Conservation (phyloP, 2,329 filamentous ascomycete species). For the Xylariaceae sp. region DNA sequence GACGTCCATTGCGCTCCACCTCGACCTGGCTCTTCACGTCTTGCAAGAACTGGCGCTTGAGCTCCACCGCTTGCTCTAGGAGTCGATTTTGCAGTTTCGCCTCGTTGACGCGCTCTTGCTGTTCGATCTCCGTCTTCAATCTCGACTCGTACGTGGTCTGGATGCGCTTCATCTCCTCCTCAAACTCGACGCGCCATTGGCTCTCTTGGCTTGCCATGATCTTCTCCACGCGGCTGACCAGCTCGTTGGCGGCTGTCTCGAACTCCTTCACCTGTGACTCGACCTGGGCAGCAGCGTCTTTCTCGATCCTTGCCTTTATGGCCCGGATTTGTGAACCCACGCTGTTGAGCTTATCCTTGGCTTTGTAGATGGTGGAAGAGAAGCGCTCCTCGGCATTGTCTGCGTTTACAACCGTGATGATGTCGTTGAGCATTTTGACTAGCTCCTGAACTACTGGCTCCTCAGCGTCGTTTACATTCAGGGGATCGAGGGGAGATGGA, state of each 20-base stretch:
- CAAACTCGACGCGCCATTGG: constrained; percentile 83
- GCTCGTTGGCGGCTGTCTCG: constrained; percentile 76
- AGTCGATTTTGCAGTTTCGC: constrained; percentile 79
- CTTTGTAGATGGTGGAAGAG: constrained; percentile 71
- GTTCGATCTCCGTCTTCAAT: constrained; percentile 71
- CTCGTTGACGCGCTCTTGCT: constrained; percentile 74
- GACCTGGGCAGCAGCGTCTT: constrained; percentile 70
- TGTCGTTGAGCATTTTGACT: constrained; percentile 91
- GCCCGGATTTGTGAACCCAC: constrained; percentile 73
- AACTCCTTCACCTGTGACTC: constrained; percentile 69
- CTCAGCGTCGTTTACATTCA: constrained; percentile 67
- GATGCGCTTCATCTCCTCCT: constrained; percentile 74
- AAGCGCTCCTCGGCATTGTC: constrained; percentile 76
- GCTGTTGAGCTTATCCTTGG: constrained; percentile 74
- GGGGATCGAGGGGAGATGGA: constrained; percentile 67
- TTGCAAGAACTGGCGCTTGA: constrained; percentile 78
- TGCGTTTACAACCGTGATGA: constrained; percentile 88
- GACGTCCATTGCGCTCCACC: constrained; percentile 76
- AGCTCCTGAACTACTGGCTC: constrained; percentile 90
- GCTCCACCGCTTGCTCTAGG: constrained; percentile 79
- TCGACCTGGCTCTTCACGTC: constrained; percentile 81
- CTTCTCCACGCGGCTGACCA: constrained; percentile 81
- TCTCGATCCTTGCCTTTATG: constrained; percentile 64
- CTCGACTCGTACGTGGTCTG: constrained; percentile 74
- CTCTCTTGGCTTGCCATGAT: constrained; percentile 77